These are phyloP conservation scores for Aspergillus melleus DNA, from an alignment of 2,329 filamentous ascomycete genomes.

Conservation along the genomic window DNA sequence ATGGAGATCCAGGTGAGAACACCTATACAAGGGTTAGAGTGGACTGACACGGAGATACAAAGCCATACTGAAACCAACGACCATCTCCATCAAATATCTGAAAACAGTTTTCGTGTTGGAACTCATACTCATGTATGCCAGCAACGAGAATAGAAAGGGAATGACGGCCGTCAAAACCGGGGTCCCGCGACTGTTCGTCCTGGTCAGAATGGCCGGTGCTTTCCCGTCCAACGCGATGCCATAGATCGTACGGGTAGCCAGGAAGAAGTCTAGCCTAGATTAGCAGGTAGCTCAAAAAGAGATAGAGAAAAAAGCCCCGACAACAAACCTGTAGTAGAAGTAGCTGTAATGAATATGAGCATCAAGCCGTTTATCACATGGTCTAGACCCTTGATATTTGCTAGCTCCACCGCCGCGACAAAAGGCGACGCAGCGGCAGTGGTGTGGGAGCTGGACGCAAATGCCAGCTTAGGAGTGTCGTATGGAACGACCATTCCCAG, in stretches of 20 bases:
- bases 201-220: constrained; percentile 68
- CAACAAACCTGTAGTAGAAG: constrained; percentile 60
- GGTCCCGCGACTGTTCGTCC: constrained; percentile 67
- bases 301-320: no score
- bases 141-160: constrained; percentile 60
- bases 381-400: constrained; percentile 60
- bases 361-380: constrained; percentile 71
- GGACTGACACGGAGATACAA: not conserved
- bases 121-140: constrained; percentile 65
- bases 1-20: not conserved
- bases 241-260: constrained; percentile 70
- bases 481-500: constrained; percentile 74
- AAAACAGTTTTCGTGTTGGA: constrained; percentile 58
- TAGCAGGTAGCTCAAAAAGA: no score
- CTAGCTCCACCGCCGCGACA: constrained; percentile 66
- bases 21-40: not conserved
- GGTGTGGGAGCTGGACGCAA: constrained; percentile 36
- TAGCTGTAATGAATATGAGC: constrained; percentile 72
- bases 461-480: constrained; percentile 59
- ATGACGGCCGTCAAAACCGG: constrained; percentile 63
- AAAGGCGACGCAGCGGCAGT: constrained; percentile 66
- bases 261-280: constrained; percentile 59
- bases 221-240: constrained; percentile 68
- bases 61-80: not conserved
- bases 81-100: constrained; percentile 49